Conservation (phyloP, 192 early-diverging fungal species). For the Podila epicladia region DNA sequence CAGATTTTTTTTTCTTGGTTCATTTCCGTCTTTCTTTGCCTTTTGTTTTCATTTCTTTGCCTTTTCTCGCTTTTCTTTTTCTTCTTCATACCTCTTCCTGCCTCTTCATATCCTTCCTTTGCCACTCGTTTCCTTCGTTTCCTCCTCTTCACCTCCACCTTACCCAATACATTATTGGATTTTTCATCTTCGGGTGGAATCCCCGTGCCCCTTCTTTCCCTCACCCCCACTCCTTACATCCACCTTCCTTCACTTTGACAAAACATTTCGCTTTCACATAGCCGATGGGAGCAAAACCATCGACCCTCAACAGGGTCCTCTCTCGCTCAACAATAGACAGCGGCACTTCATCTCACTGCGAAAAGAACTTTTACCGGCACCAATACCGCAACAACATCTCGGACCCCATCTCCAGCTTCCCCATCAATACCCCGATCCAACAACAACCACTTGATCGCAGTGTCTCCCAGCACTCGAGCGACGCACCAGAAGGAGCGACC, state of each 20-base stretch:
- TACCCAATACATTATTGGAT: neutral
- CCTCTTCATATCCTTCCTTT: neutral
- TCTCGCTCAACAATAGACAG: conserved; percentile 23
- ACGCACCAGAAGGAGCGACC: neutral
- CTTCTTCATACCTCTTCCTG: neutral
- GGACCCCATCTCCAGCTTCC: conserved; percentile 5
- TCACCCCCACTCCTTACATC: neutral
- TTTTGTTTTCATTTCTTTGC: neutral
- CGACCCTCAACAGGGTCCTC: conserved; percentile 16
- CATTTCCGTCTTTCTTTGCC: neutral
- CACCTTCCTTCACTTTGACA: neutral
- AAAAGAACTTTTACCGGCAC: neutral
- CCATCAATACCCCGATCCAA: neutral
- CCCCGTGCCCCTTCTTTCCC: neutral
- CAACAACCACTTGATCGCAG: neutral
- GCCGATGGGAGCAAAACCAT: conserved; percentile 25
- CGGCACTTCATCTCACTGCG: neutral
- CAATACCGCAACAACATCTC: neutral
- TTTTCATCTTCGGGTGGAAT: neutral
- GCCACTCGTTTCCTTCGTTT: neutral
- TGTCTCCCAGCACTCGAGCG: conserved; percentile 17
- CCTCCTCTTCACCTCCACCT: neutral
- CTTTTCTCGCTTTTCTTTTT: no score
- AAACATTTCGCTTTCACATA: neutral
- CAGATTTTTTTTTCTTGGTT: neutral